These are phyloP conservation scores for Solanum raphanifolium DNA, from an alignment of 257 asterid genomes.

Conservation along the genomic window DNA sequence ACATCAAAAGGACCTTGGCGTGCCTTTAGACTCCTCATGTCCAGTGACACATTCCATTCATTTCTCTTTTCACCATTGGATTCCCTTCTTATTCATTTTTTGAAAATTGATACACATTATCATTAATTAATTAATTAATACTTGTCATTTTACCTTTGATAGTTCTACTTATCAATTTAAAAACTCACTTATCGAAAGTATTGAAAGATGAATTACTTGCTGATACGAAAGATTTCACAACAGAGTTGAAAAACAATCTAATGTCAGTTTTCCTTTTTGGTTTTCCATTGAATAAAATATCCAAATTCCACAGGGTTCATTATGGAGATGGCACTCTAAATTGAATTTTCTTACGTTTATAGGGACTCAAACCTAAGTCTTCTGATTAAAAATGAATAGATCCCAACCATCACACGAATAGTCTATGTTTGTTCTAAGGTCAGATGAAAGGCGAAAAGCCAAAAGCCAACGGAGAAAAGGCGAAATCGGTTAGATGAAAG, in stretches of 20 bases:
- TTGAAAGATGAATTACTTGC: background rate
- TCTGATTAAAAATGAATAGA: background rate
- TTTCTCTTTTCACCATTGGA: background rate
- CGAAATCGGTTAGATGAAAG: background rate
- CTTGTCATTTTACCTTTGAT: background rate
- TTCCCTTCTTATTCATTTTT: background rate
- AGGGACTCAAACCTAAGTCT: background rate
- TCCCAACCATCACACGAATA: background rate
- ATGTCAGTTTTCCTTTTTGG: background rate
- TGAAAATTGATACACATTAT: background rate
- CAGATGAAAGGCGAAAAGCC: no score
- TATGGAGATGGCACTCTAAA: background rate
- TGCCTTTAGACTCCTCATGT: background rate
- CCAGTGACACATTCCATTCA: background rate
- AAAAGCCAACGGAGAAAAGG: no score
- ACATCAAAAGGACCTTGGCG: conserved; percentile 1
- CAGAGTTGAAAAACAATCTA: background rate
- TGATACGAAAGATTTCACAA: background rate
- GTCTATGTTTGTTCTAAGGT: no score
- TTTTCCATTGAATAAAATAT: no score
- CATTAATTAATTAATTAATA: background rate
- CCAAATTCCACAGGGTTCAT: fast-evolving
- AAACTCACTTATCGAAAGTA: background rate
- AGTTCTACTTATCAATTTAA: background rate
- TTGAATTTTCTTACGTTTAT: no score